These are phyloP conservation scores for Geoglossum cookeanum DNA, from an alignment of 2,329 filamentous ascomycete species.

Conservation along the genomic window DNA sequence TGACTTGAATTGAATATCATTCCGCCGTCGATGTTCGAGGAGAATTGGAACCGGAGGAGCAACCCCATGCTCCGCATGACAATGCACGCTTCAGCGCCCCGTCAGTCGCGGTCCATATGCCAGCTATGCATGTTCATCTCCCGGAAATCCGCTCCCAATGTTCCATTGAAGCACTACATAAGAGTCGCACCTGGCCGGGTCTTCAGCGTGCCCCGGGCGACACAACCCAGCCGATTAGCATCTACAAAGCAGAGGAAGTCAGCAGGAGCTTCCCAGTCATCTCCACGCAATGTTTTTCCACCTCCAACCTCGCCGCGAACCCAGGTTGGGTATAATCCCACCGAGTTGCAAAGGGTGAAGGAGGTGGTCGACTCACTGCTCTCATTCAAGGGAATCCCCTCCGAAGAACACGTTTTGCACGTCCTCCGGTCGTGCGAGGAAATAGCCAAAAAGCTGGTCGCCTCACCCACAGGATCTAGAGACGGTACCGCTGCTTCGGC, in stretches of 20 bases:
- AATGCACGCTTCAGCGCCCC: slow-evolving; percentile 24
- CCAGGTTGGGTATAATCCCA: neutral
- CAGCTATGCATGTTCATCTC: slow-evolving; percentile 25
- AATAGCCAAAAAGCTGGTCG: neutral
- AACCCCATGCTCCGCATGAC: slow-evolving; percentile 3
- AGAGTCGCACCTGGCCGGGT: neutral
- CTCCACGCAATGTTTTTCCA: neutral
- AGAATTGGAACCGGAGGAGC: neutral
- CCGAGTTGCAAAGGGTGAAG: neutral
- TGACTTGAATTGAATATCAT: neutral
- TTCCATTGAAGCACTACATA: neutral
- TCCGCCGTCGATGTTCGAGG: too few relatives aligned
- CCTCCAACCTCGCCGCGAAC: neutral
- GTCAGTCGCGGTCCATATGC: slow-evolving; percentile 21
- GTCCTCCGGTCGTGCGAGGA: slow-evolving; percentile 1
- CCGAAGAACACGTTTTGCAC: neutral
- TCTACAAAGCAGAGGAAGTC: neutral
- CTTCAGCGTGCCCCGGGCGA: neutral
- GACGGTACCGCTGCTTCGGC: slow-evolving; percentile 31
- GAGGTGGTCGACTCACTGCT: neutral
- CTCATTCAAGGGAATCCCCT: neutral
- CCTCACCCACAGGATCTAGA: neutral
- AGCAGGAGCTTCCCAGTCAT: neutral
- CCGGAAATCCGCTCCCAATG: slow-evolving; percentile 10
- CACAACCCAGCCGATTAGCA: neutral